Evolutionary conservation across 345 rosid genomes (phyloP).

Genomic region (Sapria himalayana): DNA sequence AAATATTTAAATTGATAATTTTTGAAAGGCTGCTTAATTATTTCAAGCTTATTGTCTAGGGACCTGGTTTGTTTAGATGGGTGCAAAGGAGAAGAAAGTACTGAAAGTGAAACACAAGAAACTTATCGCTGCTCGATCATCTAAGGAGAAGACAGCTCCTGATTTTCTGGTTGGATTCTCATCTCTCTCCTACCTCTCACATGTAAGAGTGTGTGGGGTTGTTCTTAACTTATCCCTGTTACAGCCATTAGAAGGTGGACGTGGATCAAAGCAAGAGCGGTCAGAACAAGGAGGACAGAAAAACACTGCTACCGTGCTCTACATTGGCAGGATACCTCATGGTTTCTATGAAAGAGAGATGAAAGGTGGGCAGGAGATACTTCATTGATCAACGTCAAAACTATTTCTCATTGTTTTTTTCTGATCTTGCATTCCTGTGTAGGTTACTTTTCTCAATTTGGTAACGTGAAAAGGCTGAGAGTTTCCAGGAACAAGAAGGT

Average conservation of each 20-base stretch:
- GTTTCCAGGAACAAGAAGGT: conserved; percentile 83
- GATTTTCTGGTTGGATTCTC: conserved; percentile 54
- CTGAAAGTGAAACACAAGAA: conserved; percentile 38
- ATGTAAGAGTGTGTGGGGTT: neutral
- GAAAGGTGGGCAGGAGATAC: conserved; percentile 22
- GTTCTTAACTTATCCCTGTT: conserved; percentile 1
- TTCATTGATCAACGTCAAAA: neutral
- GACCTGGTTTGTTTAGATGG: conserved; percentile 16
- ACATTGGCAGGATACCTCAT: conserved; percentile 80
- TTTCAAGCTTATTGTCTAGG: too few relatives aligned
- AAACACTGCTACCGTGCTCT: conserved; percentile 35
- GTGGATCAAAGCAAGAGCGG: conserved; percentile 33
- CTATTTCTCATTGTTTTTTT: neutral
- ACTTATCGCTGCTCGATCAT: conserved; percentile 14
- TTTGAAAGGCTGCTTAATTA: too few relatives aligned
- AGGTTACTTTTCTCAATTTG: conserved; percentile 78
- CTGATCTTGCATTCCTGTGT: neutral
- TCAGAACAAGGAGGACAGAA: conserved; percentile 17
- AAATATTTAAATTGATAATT: too few relatives aligned
- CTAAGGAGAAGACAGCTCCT: conserved; percentile 15
- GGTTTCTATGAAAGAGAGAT: conserved; percentile 87
- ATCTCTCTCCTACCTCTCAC: neutral
- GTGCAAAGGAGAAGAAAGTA: conserved; percentile 54
- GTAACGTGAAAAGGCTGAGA: conserved; percentile 56
- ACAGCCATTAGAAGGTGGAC: conserved; percentile 72